phyloP scores from a whole-genome alignment of 23 red algal genomes.

The Gracilaria caudata region DNA sequence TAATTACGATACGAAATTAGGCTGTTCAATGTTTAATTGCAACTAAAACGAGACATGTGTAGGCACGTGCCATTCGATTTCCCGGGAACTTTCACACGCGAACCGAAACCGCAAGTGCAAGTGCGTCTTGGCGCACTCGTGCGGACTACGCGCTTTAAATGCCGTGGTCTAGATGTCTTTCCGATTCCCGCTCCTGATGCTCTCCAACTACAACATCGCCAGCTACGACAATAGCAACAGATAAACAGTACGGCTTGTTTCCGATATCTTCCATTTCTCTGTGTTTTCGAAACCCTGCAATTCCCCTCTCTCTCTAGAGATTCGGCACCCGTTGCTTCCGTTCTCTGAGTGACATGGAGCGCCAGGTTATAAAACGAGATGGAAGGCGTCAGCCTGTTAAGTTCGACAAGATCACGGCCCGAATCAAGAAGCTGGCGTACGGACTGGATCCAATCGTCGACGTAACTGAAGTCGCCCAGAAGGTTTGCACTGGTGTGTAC shows the following conservation, averaged over 20 bases:
- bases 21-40: background rate
- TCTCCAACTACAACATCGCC: background rate
- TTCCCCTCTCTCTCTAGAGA: too few species aligned
- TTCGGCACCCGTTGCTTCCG: background rate
- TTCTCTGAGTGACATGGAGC: slow-evolving; percentile 69
- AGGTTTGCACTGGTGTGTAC: slow-evolving; percentile 97
- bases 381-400: slow-evolving; percentile 97
- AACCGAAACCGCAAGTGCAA: slow-evolving; percentile 29
- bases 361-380: slow-evolving; percentile 91
- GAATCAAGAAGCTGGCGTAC: slow-evolving; percentile 98
- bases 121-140: background rate
- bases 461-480: slow-evolving; percentile 97
- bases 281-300: too few species aligned
- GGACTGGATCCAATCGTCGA: slow-evolving; percentile 96
- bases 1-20: too few species aligned
- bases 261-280: background rate
- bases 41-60: background rate
- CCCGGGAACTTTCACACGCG: background rate
- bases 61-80: slow-evolving; percentile 1
- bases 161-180: background rate
- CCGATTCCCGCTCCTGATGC: too few species aligned
- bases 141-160: background rate
- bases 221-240: background rate
- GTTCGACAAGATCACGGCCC: slow-evolving; percentile 99
- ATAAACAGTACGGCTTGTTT: background rate